These are phyloP conservation scores for Coniosporium tulheliwenetii DNA, from an alignment of 2,329 filamentous ascomycete species.

Conservation along the genomic window DNA sequence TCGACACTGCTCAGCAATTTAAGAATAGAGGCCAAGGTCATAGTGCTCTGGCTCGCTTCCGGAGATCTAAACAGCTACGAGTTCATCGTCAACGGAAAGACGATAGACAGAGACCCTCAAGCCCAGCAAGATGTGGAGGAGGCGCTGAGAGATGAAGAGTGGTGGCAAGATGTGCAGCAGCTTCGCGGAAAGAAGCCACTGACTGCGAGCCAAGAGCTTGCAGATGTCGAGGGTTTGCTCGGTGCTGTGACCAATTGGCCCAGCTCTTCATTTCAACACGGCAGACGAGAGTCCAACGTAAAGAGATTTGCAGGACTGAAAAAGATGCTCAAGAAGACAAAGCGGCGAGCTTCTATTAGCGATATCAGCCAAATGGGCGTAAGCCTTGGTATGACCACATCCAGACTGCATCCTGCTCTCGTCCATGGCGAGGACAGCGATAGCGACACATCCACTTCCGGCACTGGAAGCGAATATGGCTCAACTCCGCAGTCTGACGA, in stretches of 20 bases:
- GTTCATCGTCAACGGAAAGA: slow-evolving; percentile 57
- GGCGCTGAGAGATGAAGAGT: slow-evolving; percentile 54
- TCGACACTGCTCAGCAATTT: slow-evolving; percentile 63
- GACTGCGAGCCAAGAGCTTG: slow-evolving; percentile 26
- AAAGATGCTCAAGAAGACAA: slow-evolving; percentile 46
- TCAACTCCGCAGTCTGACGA: too few relatives aligned
- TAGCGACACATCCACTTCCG: slow-evolving; percentile 4
- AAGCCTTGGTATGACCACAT: slow-evolving; percentile 60
- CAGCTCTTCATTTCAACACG: slow-evolving; percentile 36
- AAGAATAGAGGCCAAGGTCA: slow-evolving; percentile 62
- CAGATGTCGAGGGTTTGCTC: slow-evolving; percentile 28
- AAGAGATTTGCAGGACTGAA: slow-evolving; percentile 43
- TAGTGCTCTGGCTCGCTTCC: slow-evolving; percentile 69
- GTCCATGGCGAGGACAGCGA: slow-evolving; percentile 24
- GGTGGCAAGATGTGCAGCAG: slow-evolving; percentile 65
- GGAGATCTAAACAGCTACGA: slow-evolving; percentile 61
- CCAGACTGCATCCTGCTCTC: slow-evolving; percentile 49
- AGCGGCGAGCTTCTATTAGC: slow-evolving; percentile 31
- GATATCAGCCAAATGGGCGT: slow-evolving; percentile 40
- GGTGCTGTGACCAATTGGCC: slow-evolving; percentile 32
- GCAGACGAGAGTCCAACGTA: slow-evolving; percentile 22
- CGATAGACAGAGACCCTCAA: slow-evolving; percentile 33
- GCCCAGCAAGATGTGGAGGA: slow-evolving; percentile 47
- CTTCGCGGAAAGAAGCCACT: slow-evolving; percentile 19
- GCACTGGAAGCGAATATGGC: slow-evolving; percentile 14